phyloP scores from a whole-genome alignment of 2,329 filamentous ascomycete genomes.

The Arthrobotrys sinensis region DNA sequence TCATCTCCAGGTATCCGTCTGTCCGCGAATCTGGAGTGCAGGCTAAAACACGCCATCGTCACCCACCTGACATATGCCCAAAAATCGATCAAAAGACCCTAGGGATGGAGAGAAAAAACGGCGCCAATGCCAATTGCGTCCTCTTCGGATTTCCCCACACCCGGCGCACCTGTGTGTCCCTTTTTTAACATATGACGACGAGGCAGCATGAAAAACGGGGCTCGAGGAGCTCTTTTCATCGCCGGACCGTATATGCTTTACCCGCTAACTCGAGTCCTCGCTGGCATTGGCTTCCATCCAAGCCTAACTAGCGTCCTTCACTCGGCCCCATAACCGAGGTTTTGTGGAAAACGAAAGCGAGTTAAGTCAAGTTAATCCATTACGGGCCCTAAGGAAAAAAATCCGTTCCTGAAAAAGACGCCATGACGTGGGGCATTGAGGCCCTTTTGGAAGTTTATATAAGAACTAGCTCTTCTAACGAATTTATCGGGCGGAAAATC shows the following conservation, averaged over 20 bases:
- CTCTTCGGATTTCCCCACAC: conserved; percentile 24
- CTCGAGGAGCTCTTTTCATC: conserved; percentile 10
- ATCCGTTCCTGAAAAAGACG: conserved; percentile 4
- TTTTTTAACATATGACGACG: conserved; percentile 32
- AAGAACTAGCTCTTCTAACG: conserved; percentile 16
- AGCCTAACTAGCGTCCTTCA: conserved; percentile 8
- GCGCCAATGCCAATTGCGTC: conserved; percentile 6
- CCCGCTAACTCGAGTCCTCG: conserved; percentile 9
- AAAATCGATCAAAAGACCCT: not conserved
- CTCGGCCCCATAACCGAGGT: conserved; percentile 28
- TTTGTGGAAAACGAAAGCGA: conserved; percentile 31
- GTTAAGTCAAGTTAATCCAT: conserved; percentile 17
- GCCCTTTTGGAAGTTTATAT: conserved; percentile 31
- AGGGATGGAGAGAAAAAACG: not conserved
- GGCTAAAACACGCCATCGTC: conserved; percentile 20
- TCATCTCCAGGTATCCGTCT: conserved; percentile 13
- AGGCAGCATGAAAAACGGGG: not conserved
- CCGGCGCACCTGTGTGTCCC: conserved; percentile 18
- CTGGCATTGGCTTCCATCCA: not conserved
- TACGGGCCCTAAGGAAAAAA: not conserved
- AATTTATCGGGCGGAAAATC: conserved; percentile 14
- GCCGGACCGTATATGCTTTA: not conserved
- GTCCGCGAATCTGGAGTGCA: conserved; percentile 22
- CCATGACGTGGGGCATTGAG: not conserved
- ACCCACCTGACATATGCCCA: conserved; percentile 9